Percentiles rank a stretch among this genome's conserved stretches.
These are phyloP conservation scores for Penicillium sp. DNA, from an alignment of 2,329 filamentous ascomycete species.

Conservation along the genomic window DNA sequence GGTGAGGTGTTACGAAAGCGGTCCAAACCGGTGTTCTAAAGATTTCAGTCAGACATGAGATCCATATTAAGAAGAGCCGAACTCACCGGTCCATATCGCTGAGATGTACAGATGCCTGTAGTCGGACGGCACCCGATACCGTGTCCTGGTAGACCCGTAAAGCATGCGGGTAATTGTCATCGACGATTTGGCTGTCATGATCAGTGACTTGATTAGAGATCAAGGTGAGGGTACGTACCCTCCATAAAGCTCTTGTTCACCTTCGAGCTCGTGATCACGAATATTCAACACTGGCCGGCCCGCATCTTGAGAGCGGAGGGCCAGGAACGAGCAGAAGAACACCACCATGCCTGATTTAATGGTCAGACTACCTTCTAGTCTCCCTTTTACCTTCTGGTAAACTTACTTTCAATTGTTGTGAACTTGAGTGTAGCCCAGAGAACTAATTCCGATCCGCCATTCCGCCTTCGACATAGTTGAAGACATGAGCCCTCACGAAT, in stretches of 20 bases:
- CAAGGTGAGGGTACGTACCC: constrained; percentile 36
- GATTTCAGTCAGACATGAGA: too few species aligned
- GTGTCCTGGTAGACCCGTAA: constrained; percentile 51
- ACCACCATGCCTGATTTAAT: constrained; percentile 47
- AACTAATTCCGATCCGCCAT: constrained; percentile 38
- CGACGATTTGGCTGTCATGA: constrained; percentile 45
- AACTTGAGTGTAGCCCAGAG: constrained; percentile 54
- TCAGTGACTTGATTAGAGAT: constrained; percentile 7
- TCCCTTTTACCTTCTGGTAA: not conserved
- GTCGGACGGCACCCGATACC: constrained; percentile 48
- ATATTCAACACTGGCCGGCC: constrained; percentile 37
- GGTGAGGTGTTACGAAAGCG: constrained; percentile 49
- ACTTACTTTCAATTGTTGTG: constrained; percentile 49
- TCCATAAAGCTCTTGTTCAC: constrained; percentile 46
- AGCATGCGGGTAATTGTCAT: constrained; percentile 49
- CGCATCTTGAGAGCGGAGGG: constrained; percentile 53
- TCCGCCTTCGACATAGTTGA: constrained; percentile 35
- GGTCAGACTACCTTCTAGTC: not conserved
- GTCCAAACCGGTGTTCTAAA: constrained; percentile 56
- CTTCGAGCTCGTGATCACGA: constrained; percentile 47
- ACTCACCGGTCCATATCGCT: constrained; percentile 48
- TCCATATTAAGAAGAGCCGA: too few species aligned
- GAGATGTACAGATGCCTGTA: constrained; percentile 52
- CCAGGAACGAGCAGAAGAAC: constrained; percentile 53
- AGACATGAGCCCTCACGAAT: constrained; percentile 36